A percentile compares a stretch with the other conserved stretches of the same genome.
Conservation (phyloP, 495 filamentous ascomycete species). For the Pseudomonodictys pantanalensis region DNA sequence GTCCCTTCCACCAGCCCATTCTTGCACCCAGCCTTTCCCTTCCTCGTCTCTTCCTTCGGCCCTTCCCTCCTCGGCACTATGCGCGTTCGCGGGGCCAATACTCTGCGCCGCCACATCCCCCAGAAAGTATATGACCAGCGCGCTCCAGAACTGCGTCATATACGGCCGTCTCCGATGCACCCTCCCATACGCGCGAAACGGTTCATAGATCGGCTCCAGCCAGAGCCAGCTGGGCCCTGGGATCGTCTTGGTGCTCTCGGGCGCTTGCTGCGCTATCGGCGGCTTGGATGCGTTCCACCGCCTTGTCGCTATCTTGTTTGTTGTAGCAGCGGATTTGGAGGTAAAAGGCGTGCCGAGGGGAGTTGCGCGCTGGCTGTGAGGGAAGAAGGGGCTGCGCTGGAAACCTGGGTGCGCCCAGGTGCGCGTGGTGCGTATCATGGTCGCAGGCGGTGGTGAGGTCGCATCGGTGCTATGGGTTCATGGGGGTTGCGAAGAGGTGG, state of each 20-base stretch:
- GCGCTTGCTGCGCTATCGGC: not conserved
- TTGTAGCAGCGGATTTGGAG: not conserved
- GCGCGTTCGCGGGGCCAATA: conserved; percentile 41
- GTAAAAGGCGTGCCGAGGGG: not conserved
- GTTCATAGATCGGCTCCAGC: conserved; percentile 35
- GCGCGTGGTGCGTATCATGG: conserved; percentile 20
- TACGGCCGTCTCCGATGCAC: conserved; percentile 69
- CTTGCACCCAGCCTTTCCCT: not conserved
- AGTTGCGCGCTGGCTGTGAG: not conserved
- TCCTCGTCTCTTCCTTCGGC: not conserved
- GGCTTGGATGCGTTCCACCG: not conserved
- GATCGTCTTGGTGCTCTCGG: conserved; percentile 28
- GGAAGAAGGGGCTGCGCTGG: conserved; percentile 4
- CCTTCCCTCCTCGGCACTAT: not conserved
- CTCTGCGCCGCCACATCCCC: conserved; percentile 79
- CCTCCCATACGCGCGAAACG: conserved; percentile 67
- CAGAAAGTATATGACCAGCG: conserved; percentile 72
- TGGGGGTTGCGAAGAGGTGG: not conserved
- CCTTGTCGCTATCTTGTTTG: not conserved
- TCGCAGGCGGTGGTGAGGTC: not conserved
- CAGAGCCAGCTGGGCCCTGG: conserved; percentile 38
- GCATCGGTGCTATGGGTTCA: not conserved
- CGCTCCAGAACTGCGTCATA: conserved; percentile 70
- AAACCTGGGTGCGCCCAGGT: conserved; percentile 7
- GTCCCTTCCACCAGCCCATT: conserved; percentile 2